Percentiles rank a stretch among this genome's conserved stretches.
These are phyloP conservation scores for Jatropha podagrica DNA, from an alignment of 441 rosid genomes.

Conservation along the genomic window DNA sequence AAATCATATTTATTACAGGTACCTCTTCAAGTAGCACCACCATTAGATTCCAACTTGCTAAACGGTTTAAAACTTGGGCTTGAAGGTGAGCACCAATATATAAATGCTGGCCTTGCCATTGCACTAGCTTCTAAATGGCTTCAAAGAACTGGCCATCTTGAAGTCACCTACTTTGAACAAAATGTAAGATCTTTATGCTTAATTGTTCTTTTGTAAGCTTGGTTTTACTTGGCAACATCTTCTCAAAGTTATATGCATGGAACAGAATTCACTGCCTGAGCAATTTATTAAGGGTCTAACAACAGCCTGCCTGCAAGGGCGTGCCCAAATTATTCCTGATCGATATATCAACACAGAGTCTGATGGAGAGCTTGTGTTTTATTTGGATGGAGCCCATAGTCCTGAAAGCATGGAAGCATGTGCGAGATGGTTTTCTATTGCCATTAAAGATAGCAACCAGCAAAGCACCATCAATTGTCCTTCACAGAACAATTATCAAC, in stretches of 20 bases:
- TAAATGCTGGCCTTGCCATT: slow-evolving; percentile 89
- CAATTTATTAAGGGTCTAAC: slow-evolving; percentile 80
- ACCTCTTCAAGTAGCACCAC: slow-evolving; percentile 63
- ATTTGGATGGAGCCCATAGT: slow-evolving; percentile 96
- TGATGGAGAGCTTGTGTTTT: slow-evolving; percentile 68
- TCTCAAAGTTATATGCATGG: slow-evolving; percentile 25
- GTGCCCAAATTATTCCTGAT: slow-evolving; percentile 86
- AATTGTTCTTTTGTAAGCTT: slow-evolving; percentile 7
- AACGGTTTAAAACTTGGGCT: slow-evolving; percentile 79
- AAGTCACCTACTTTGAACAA: slow-evolving; percentile 41
- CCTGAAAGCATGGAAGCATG: slow-evolving; percentile 96
- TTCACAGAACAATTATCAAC: slow-evolving; percentile 26
- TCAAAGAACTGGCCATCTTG: slow-evolving; percentile 68
- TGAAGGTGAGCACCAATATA: slow-evolving; percentile 90
- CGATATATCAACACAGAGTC: slow-evolving; percentile 39
- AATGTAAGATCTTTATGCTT: slow-evolving; percentile 41
- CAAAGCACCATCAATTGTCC: slow-evolving; percentile 31
- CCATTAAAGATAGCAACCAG: slow-evolving; percentile 42
- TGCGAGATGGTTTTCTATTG: slow-evolving; percentile 78
- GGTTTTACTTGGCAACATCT: slow-evolving; percentile 9
- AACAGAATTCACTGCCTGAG: slow-evolving; percentile 73
- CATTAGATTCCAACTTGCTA: slow-evolving; percentile 57
- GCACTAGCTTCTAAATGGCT: slow-evolving; percentile 86
- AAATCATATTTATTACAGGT: slow-evolving; percentile 49
- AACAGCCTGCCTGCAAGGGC: slow-evolving; percentile 82